A percentile compares a stretch with the other conserved stretches of the same genome.
These are phyloP conservation scores for Cadophora gregata DNA, from an alignment of 2,329 filamentous ascomycete species.

Conservation along the genomic window DNA sequence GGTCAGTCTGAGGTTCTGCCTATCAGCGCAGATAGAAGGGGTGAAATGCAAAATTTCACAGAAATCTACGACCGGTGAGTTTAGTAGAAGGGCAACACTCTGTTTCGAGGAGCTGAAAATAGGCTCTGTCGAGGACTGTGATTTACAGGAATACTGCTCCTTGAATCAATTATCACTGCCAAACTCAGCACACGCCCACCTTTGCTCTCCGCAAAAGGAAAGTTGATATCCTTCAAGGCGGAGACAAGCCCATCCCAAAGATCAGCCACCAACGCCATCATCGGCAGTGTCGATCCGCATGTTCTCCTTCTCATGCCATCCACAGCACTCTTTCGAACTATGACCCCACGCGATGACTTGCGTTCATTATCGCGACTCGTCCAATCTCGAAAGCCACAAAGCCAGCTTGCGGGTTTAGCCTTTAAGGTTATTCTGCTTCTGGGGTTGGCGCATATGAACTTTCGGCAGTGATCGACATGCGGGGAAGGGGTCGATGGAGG, in stretches of 20 bases:
- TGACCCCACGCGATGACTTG: not conserved
- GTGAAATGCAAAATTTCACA: not conserved
- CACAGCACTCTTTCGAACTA: not conserved
- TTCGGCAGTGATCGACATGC: conserved; percentile 29
- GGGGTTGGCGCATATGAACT: conserved; percentile 14
- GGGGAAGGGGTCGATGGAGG: conserved; percentile 15
- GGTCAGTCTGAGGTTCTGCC: not conserved
- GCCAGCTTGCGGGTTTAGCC: not conserved
- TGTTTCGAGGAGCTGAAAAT: not conserved
- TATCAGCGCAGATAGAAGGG: not conserved
- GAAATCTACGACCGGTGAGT: not conserved
- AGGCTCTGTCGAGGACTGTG: no score
- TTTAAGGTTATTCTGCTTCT: conserved; percentile 27
- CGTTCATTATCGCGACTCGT: not conserved
- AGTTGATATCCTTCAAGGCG: not conserved
- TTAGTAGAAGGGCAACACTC: not conserved
- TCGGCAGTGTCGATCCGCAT: conserved; percentile 10
- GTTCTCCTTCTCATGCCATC: not conserved
- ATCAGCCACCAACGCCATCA: conserved; percentile 15
- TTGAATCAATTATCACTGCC: not conserved
- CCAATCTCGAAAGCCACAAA: not conserved
- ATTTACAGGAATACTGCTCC: not conserved
- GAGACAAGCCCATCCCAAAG: not conserved
- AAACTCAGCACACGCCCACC: not conserved
- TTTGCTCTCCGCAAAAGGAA: not conserved